These are phyloP conservation scores for Solanum commersonii DNA, from an alignment of 257 asterid genomes.

Conservation along the genomic window DNA sequence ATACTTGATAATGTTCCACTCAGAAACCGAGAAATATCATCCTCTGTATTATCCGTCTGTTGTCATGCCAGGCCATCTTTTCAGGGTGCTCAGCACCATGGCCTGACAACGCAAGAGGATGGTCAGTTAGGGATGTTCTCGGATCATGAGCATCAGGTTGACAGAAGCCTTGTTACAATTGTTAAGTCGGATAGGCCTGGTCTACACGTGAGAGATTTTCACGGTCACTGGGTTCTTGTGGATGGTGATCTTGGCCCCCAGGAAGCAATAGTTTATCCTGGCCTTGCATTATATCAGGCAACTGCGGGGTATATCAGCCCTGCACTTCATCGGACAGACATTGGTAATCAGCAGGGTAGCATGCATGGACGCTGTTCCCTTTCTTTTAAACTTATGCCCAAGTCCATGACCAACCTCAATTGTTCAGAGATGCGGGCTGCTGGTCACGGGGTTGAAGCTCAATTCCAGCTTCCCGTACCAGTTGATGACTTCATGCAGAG, in stretches of 20 bases:
- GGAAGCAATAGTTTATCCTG: slow-evolving; percentile 83
- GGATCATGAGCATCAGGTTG: slow-evolving; percentile 77
- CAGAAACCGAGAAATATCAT: slow-evolving; percentile 72
- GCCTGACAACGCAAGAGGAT: slow-evolving; percentile 62
- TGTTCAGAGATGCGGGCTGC: slow-evolving; percentile 98
- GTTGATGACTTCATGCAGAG: slow-evolving; percentile 97
- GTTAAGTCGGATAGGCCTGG: slow-evolving; percentile 82
- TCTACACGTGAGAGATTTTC: slow-evolving; percentile 70
- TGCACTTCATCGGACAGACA: slow-evolving; percentile 61
- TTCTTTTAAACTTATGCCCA: slow-evolving; percentile 92
- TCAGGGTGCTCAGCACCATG: slow-evolving; percentile 80
- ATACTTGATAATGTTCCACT: slow-evolving; percentile 85
- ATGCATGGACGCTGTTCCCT: slow-evolving; percentile 71
- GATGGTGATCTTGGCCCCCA: slow-evolving; percentile 95
- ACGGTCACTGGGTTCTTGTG: slow-evolving; percentile 84
- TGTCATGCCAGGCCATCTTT: slow-evolving; percentile 89
- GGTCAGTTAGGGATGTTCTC: slow-evolving; percentile 67
- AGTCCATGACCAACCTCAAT: slow-evolving; percentile 73
- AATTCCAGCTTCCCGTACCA: slow-evolving; percentile 81
- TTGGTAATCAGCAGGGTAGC: slow-evolving; percentile 46
- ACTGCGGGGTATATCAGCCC: slow-evolving; percentile 91
- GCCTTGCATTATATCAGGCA: slow-evolving; percentile 91
- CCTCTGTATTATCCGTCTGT: slow-evolving; percentile 69
- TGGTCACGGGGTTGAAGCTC: slow-evolving; percentile 94
- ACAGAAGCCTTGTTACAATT: slow-evolving; percentile 68